Base-by-base conservation (phyloP, 1,284 basidiomycete genomes). In the Peniophora sp. region DNA sequence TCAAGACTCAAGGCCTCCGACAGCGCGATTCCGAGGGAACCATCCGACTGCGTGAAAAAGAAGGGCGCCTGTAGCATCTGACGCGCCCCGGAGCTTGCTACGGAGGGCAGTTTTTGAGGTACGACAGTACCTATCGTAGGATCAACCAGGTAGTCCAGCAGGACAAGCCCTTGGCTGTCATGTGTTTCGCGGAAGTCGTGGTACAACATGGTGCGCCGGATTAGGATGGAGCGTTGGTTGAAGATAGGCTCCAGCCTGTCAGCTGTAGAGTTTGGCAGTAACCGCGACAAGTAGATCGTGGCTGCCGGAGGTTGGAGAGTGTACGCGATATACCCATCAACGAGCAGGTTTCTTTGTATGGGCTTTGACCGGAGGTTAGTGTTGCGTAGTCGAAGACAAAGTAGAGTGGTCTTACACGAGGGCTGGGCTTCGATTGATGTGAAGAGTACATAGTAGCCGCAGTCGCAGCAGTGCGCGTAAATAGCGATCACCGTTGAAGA, bases 221-320 rank as follows among this genome's bases (percentile, higher is more conserved):
- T 2, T 48, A 47, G 27, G 44, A 50, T 46, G n/a, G 45, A 48
- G 44, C 47, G 25, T 25, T 2, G 22, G 22, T 16, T 17, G 46
- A 35, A 45, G 20, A 34, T 14, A 50, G 55, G 52, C 19, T 55
- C 55, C 51, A 50, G 43, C n/a, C 16, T 20, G 16, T 41, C 38
- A 8, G 38, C 8, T n/a, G 16, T 16, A 20, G n/a, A 5, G 8
- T 16, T 16, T 5, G n/a, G 8, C n/a, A 41, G 38, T 8, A 41
- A 20, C 8, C n/a, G 19, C 38, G 38, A 41, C n/a, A 41, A 8
- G 38, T 41, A 41, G 16, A 17, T 6, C 19, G 6, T n/a, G 8
- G 38, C 38, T 5, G 19, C 5, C 8, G 19, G 19, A 20, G 38
- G 38, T n/a, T 16, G 38, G 16, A 41, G 16, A 41, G 38, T 41